phyloP scores from a whole-genome alignment of 306 rosid genomes.

The Corylus heterophylla region DNA sequence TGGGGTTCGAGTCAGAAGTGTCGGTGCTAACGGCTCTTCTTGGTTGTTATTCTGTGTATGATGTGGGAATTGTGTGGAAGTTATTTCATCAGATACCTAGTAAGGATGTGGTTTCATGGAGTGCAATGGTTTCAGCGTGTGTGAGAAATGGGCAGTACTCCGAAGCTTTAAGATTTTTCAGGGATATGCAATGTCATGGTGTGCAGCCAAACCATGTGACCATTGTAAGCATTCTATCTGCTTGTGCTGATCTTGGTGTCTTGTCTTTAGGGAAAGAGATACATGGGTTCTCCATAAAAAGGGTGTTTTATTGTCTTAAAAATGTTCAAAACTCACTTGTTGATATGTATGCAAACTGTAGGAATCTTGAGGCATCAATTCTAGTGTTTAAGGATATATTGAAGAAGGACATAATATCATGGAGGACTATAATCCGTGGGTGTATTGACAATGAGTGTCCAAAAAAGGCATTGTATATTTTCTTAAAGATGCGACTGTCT shows the following conservation, averaged over 20 bases:
- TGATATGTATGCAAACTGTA: conserved; percentile 29
- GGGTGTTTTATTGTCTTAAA: neutral
- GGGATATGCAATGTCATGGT: conserved; percentile 28
- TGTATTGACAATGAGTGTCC: conserved; percentile 23
- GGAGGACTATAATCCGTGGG: conserved; percentile 22
- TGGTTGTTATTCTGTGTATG: conserved; percentile 17
- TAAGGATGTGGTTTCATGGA: conserved; percentile 26
- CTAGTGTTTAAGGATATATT: conserved; percentile 7
- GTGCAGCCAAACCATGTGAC: conserved; percentile 26
- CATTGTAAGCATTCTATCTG: conserved; percentile 29
- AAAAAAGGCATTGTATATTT: conserved; percentile 14
- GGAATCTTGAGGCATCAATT: conserved; percentile 21
- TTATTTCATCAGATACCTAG: conserved; percentile 22
- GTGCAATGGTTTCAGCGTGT: conserved; percentile 23
- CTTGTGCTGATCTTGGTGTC: conserved; percentile 25
- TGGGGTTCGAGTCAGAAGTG: conserved; percentile 24
- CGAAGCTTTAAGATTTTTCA: conserved; percentile 18
- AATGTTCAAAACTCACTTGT: conserved; percentile 22
- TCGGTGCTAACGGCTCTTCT: conserved; percentile 20
- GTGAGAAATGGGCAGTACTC: conserved; percentile 20
- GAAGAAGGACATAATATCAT: conserved; percentile 23
- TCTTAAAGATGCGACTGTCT: conserved; percentile 8
- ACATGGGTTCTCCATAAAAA: conserved; percentile 26
- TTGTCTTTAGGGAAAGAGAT: conserved; percentile 24
- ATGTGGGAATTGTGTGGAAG: conserved; percentile 21